Evolutionary conservation across 192 early-diverging fungal genomes (phyloP), one percentile per base, ranked within the genome.

Genomic region (Neocallimastix lanati): DNA sequence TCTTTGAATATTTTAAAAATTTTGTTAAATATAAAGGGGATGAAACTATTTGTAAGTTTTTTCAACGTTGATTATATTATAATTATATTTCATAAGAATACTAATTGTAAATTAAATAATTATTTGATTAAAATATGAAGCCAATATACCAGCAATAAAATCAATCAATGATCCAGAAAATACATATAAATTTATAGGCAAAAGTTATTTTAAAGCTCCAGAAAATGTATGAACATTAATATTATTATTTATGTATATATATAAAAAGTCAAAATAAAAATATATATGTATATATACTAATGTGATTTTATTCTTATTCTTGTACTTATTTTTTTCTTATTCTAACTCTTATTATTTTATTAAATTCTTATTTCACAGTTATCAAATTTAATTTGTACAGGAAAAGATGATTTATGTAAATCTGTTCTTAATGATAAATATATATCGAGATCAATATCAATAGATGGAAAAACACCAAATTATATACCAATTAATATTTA

Each of bases 381-480:
- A 78, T 81, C 83, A 29, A 80, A 82, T 37, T 80, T 88, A 29
- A 86, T 86, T 27, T 98, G 96, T 83, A 93, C 94, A 29, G 98
- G 98, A 12, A 91, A 94, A 27, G 98, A 99, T 80, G 92, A 92
- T 28, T 83, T 98, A 82, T 91, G 92, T 85, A 92, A 88, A 78
- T 95, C 97, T 82, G 96, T 99, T 2, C 84, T 99, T 16, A 98
- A 98, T 83, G 96, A 98, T 87, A 90, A 93, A 35, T 99, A 93
- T 90, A 92, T 94, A 13, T 96, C 95, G 1, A 94, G 96, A 83
- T 96, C 96, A 11, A 93, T 93, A 76, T 96, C 92, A 90, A 88
- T 92, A 14, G 93, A 93, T 77, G 98, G 40, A 21, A 98, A 83
- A 96, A 94, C 58, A 90, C 87, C 28, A 94, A 94, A 40, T 96